Conservation (phyloP, 768 basidiomycete genomes). For the Suillus lakei region DNA sequence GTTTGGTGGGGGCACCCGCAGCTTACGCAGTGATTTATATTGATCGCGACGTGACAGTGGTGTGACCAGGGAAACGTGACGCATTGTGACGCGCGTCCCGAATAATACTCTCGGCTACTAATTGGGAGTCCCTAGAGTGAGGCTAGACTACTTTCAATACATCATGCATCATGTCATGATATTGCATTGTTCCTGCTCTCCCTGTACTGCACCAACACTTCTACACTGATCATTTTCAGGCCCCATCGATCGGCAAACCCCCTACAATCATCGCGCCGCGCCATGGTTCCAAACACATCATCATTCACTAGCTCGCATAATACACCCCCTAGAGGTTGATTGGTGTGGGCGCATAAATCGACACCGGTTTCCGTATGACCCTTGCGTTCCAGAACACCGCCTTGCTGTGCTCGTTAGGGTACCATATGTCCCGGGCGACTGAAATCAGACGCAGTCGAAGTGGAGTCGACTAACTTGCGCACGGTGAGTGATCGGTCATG, state of each 20-base stretch:
- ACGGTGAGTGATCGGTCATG: constrained; percentile 91
- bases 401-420: constrained; percentile 83
- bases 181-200: background rate
- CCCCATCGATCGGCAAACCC: constrained; percentile 90
- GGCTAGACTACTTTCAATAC: background rate
- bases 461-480: constrained; percentile 76
- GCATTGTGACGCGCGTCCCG: background rate
- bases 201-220: constrained; percentile 65
- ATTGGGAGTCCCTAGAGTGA: too few species aligned
- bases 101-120: background rate
- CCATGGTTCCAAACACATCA: constrained; percentile 87
- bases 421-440: constrained; percentile 95
- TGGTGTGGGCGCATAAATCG: constrained; percentile 81
- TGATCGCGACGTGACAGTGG: constrained; percentile 19
- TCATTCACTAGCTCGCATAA: constrained; percentile 97
- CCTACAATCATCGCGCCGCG: constrained; percentile 89
- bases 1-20: constrained; percentile 20
- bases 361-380: constrained; percentile 94
- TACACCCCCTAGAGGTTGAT: constrained; percentile 67
- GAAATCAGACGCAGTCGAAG: constrained; percentile 67
- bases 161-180: background rate
- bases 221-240: constrained; percentile 93
- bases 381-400: constrained; percentile 81
- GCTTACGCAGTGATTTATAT: constrained; percentile 21
- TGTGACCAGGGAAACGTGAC: constrained; percentile 10